Conservation (phyloP, 2,329 filamentous ascomycete species). For the Fusarium staphyleae region DNA sequence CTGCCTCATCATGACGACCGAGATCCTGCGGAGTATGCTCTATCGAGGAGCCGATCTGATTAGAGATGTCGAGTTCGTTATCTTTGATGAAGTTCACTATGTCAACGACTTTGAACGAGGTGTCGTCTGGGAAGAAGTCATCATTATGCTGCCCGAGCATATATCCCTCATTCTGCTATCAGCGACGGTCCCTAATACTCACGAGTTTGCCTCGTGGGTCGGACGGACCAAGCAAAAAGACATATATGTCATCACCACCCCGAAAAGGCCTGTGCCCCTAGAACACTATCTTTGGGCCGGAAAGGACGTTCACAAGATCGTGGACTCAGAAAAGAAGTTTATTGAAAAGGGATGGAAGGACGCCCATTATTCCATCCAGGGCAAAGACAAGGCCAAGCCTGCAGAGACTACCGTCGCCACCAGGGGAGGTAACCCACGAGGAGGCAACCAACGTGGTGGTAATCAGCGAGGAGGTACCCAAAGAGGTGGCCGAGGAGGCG, state of each 20-base stretch:
- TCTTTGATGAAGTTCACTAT: slow-evolving; percentile 99
- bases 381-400: slow-evolving; percentile 76
- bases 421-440: slow-evolving; percentile 50
- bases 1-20: slow-evolving; percentile 98
- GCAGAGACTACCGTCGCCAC: slow-evolving; percentile 46
- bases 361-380: slow-evolving; percentile 81
- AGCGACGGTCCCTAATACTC: slow-evolving; percentile 94
- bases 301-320: slow-evolving; percentile 92
- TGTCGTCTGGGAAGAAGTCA: slow-evolving; percentile 99
- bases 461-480: slow-evolving; percentile 51
- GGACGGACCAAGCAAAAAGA: slow-evolving; percentile 98
- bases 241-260: slow-evolving; percentile 97
- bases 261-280: slow-evolving; percentile 91
- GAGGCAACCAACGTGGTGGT: slow-evolving; percentile 46
- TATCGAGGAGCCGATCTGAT: slow-evolving; percentile 96
- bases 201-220: slow-evolving; percentile 98
- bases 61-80: slow-evolving; percentile 96
- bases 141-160: slow-evolving; percentile 98
- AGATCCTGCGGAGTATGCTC: slow-evolving; percentile 97
- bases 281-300: slow-evolving; percentile 97
- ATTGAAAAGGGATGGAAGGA: slow-evolving; percentile 94
- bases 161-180: slow-evolving; percentile 94
- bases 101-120: slow-evolving; percentile 96
- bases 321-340: slow-evolving; percentile 90
- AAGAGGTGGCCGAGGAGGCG: slow-evolving; percentile 58